Percentiles rank a stretch among this genome's conserved stretches.
Evolutionary conservation across 768 basidiomycete genomes (phyloP).

Genomic region (Agrocybe pediades): DNA sequence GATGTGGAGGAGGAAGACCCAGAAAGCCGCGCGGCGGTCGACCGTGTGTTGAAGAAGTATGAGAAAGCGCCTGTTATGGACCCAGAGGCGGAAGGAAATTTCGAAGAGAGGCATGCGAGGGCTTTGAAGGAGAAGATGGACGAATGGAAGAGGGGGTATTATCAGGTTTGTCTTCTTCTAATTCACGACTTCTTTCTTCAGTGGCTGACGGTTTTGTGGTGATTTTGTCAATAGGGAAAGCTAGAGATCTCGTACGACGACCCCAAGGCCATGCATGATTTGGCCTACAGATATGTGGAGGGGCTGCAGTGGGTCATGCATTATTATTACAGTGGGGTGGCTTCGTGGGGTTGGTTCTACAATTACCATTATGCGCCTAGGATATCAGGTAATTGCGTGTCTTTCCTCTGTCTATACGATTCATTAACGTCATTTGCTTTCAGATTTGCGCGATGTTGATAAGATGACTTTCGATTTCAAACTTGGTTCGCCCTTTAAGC

Average conservation of each 20-base stretch:
- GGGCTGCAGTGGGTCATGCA: slow-evolving; percentile 99
- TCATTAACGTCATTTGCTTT: not conserved
- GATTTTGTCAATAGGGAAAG: slow-evolving; percentile 66
- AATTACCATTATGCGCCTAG: slow-evolving; percentile 97
- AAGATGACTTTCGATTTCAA: slow-evolving; percentile 86
- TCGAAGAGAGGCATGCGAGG: slow-evolving; percentile 78
- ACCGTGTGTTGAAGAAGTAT: slow-evolving; percentile 86
- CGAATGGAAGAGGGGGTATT: slow-evolving; percentile 91
- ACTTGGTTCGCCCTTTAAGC: slow-evolving; percentile 86
- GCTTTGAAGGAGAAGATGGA: slow-evolving; percentile 83
- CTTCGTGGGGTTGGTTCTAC: slow-evolving; percentile 99
- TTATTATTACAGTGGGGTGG: slow-evolving; percentile 97
- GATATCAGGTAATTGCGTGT: slow-evolving; percentile 73
- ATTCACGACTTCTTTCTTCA: not conserved
- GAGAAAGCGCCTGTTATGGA: slow-evolving; percentile 78
- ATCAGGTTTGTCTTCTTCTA: slow-evolving; percentile 58
- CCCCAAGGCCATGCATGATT: slow-evolving; percentile 63
- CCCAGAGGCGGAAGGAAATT: slow-evolving; percentile 70
- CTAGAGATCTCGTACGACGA: slow-evolving; percentile 78
- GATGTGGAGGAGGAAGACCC: slow-evolving; percentile 67
- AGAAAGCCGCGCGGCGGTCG: slow-evolving; percentile 72
- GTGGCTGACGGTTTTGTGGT: not conserved
- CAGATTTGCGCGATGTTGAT: slow-evolving; percentile 68
- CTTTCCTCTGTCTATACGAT: not conserved
- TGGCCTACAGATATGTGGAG: slow-evolving; percentile 85